Percentiles rank a stretch among this genome's conserved stretches.
Evolutionary conservation across 1,139 yeast genomes (phyloP).

Genomic region (Hemisphaericaspora subhashii): DNA sequence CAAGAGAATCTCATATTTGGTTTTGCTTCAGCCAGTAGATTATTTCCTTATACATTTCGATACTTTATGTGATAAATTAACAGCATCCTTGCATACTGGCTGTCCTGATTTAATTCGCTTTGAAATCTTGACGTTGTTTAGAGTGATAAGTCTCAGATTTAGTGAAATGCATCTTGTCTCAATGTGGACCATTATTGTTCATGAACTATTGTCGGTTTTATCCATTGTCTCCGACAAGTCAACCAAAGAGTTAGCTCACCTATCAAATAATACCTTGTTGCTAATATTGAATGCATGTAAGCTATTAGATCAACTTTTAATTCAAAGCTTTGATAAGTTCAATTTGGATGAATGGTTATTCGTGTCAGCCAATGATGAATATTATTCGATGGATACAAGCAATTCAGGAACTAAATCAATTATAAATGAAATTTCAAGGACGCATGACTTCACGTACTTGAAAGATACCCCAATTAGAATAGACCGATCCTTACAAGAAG

Average conservation of each 20-base stretch:
- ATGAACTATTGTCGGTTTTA: constrained; percentile 58
- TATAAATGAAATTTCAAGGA: constrained; percentile 49
- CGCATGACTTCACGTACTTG: constrained; percentile 37
- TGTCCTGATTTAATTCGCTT: constrained; percentile 38
- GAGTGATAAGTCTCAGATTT: constrained; percentile 64
- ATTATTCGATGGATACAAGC: constrained; percentile 24
- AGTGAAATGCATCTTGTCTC: constrained; percentile 65
- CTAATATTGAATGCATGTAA: constrained; percentile 65
- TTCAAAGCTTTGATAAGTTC: constrained; percentile 75
- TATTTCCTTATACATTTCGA: constrained; percentile 49
- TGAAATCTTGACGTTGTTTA: constrained; percentile 55
- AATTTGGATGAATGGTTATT: constrained; percentile 84
- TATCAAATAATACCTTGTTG: constrained; percentile 39
- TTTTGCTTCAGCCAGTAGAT: constrained; percentile 62
- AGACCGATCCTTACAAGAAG: constrained; percentile 16
- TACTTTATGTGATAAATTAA: constrained; percentile 52
- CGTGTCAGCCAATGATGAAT: constrained; percentile 68
- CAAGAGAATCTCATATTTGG: constrained; percentile 60
- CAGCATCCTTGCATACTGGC: constrained; percentile 35
- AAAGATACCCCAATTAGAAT: constrained; percentile 35
- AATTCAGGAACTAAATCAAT: constrained; percentile 28
- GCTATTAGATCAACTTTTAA: constrained; percentile 69
- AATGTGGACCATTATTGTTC: constrained; percentile 69
- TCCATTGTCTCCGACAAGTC: constrained; percentile 34
- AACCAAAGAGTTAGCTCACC: constrained; percentile 31